Conservation (phyloP, 78 protist species). For the slime mould (Dictyostelium discoideum) region dicty_2.7 NC_007088.5:5020001-5020500, state of each 20-base stretch:
- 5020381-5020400: not conserved
- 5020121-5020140: no score
- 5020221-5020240: not conserved
- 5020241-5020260: not conserved
- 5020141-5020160: no score
- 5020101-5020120: not conserved
- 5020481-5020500: not conserved
- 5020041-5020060: no score
- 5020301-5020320: not conserved
- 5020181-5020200: no score
- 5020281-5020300: not conserved
- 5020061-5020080: no score
- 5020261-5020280: not conserved
- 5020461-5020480: not conserved
- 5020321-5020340: not conserved
- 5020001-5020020: not conserved
- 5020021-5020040: no score
- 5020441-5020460: not conserved
- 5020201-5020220: not conserved
- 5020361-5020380: not conserved
- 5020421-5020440: not conserved
- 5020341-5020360: not conserved
- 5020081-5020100: not conserved
- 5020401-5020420: not conserved
- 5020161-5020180: no score